phyloP scores from a whole-genome alignment of 345 rosid genomes.

The Salix koriyanagi region DNA sequence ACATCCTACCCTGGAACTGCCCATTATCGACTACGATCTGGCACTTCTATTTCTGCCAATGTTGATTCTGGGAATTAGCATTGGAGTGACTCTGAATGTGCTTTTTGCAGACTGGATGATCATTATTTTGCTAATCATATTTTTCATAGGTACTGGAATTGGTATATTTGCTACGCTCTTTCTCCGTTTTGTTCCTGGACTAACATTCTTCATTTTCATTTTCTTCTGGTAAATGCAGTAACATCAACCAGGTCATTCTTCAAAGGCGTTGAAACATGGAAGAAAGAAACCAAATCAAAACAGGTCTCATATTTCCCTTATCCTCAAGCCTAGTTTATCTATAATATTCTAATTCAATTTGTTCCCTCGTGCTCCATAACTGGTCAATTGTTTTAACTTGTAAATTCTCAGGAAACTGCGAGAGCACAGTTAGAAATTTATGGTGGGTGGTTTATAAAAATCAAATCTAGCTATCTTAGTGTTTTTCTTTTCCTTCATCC shows the following conservation, averaged over 20 bases:
- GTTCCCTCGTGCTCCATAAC: background rate
- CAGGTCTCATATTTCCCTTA: conserved; percentile 12
- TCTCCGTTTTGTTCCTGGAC: no score
- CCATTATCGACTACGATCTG: conserved; percentile 48
- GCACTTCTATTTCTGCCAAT: conserved; percentile 52
- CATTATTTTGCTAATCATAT: conserved; percentile 39
- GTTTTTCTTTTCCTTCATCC: background rate
- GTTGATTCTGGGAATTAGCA: conserved; percentile 46
- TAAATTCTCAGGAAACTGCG: conserved; percentile 33
- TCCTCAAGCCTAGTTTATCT: no score
- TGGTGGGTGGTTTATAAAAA: background rate
- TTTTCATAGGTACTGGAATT: conserved; percentile 30
- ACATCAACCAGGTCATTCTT: conserved; percentile 42
- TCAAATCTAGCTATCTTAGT: background rate
- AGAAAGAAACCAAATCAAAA: conserved; percentile 38
- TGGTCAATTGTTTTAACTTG: background rate
- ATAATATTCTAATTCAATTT: no score
- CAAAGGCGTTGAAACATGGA: conserved; percentile 53
- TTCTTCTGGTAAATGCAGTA: conserved; percentile 12
- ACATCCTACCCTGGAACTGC: conserved; percentile 46
- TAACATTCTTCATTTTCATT: background rate
- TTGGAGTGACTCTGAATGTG: conserved; percentile 45
- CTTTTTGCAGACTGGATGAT: conserved; percentile 54
- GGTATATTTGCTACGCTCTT: no score
- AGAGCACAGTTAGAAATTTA: background rate